These are phyloP conservation scores for Cordyceps cicadae DNA, from an alignment of 2,329 filamentous ascomycete genomes.

Conservation along the genomic window DNA sequence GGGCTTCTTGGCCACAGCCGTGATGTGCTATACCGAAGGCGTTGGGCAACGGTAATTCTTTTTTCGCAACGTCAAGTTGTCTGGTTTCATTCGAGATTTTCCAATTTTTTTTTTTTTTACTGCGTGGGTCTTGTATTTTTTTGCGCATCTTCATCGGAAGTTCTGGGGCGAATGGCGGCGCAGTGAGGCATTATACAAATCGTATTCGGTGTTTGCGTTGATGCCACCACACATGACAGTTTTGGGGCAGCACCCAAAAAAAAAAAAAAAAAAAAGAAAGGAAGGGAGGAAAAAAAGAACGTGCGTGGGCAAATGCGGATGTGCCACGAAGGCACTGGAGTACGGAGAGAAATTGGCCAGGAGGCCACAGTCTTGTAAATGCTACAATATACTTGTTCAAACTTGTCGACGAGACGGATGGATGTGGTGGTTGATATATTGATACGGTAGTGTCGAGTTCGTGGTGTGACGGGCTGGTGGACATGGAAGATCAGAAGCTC, in stretches of 20 bases:
- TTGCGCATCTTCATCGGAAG: neutral
- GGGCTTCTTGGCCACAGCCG: neutral
- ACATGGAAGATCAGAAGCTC: neutral
- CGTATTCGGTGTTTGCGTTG: neutral
- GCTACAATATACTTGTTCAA: neutral
- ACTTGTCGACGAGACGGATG: neutral
- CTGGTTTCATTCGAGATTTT: neutral
- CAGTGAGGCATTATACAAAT: neutral
- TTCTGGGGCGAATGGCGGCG: constrained; percentile 6
- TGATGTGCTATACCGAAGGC: constrained; percentile 3
- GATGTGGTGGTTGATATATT: neutral
- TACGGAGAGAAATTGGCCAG: neutral
- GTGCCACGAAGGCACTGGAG: neutral
- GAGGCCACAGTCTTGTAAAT: neutral
- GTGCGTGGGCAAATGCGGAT: neutral
- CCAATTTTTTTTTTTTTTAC: neutral
- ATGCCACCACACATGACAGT: neutral
- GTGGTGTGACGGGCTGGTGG: neutral
- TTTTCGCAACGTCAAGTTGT: neutral
- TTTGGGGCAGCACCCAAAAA: neutral
- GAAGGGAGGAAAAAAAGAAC: neutral
- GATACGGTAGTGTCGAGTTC: neutral
- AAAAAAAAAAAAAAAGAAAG: constrained; percentile 1
- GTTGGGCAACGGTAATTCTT: constrained; percentile 2
- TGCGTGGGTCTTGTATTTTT: neutral